These are phyloP conservation scores for Pythium phragmitis DNA, from an alignment of 352 stramenopile species.

Conservation along the genomic window DNA sequence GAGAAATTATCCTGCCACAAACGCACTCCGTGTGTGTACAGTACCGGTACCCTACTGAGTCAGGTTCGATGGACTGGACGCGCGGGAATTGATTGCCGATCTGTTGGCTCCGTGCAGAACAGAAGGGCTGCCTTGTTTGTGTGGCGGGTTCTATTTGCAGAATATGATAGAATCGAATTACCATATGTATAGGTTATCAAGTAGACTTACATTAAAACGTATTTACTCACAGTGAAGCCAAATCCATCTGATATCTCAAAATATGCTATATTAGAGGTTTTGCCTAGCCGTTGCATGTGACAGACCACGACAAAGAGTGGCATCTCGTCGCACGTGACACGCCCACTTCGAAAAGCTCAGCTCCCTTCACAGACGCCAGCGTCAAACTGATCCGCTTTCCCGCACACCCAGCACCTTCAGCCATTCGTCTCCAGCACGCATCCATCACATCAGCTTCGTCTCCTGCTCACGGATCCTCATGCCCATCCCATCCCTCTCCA, in stretches of 20 bases:
- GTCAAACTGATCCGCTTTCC: background rate
- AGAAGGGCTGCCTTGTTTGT: background rate
- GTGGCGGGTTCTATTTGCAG: background rate
- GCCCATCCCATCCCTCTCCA: background rate
- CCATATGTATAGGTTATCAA: background rate
- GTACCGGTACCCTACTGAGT: no score
- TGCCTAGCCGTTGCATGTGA: conserved; percentile 10
- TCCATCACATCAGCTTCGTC: background rate
- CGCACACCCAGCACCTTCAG: background rate
- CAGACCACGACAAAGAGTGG: conserved; percentile 12
- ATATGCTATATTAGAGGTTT: background rate
- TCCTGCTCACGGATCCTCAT: background rate
- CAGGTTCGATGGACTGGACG: no score
- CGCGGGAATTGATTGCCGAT: conserved; percentile 13
- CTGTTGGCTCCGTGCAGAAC: background rate
- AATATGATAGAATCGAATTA: background rate
- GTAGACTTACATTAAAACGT: background rate
- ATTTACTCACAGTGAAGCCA: no score
- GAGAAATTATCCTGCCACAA: no score
- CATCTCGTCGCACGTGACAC: conserved; percentile 22
- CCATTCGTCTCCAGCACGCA: conserved; percentile 21
- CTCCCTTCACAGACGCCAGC: background rate
- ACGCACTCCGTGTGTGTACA: no score
- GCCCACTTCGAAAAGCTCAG: conserved; percentile 9
- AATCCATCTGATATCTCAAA: background rate